Percentiles rank a stretch among this genome's conserved stretches.
These are phyloP conservation scores for Babesia bigemina DNA, from an alignment of 169 alveolate species.

Conservation along the genomic window DNA sequence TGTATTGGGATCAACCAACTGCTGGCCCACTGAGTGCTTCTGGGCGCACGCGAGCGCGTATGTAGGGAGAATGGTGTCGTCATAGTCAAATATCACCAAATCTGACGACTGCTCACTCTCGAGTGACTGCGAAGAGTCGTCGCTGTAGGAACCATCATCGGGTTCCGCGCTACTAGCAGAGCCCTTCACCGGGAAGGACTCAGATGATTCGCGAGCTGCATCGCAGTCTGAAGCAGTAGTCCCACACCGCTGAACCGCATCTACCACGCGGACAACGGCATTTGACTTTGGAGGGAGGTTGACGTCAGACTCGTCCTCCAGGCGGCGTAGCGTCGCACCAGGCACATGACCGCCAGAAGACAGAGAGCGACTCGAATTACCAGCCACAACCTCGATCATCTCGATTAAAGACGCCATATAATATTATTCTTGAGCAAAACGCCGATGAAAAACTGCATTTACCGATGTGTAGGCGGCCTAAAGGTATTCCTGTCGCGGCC, in stretches of 20 bases:
- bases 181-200: neutral
- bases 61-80: slow-evolving; percentile 85
- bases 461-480: neutral
- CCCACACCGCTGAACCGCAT: slow-evolving; percentile 13
- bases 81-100: slow-evolving; percentile 83
- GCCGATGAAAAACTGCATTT: slow-evolving; percentile 8
- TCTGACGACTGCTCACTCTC: slow-evolving; percentile 30
- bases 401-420: neutral
- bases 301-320: slow-evolving; percentile 28
- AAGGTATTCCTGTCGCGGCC: neutral
- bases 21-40: slow-evolving; percentile 54
- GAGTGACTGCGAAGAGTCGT: neutral
- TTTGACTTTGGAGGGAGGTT: slow-evolving; percentile 3
- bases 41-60: slow-evolving; percentile 76
- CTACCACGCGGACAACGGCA: neutral
- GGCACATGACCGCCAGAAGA: slow-evolving; percentile 7
- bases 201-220: slow-evolving; percentile 3
- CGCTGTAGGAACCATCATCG: neutral
- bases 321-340: slow-evolving; percentile 37
- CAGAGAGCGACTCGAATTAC: neutral
- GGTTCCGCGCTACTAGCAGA: neutral
- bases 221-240: slow-evolving; percentile 8
- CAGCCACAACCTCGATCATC: slow-evolving; percentile 12
- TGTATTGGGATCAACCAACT: slow-evolving; percentile 64
- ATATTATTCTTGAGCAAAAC: neutral